Base-by-base conservation (phyloP, 2,329 filamentous ascomycete species). In the Bipolaris oryzae region DNA sequence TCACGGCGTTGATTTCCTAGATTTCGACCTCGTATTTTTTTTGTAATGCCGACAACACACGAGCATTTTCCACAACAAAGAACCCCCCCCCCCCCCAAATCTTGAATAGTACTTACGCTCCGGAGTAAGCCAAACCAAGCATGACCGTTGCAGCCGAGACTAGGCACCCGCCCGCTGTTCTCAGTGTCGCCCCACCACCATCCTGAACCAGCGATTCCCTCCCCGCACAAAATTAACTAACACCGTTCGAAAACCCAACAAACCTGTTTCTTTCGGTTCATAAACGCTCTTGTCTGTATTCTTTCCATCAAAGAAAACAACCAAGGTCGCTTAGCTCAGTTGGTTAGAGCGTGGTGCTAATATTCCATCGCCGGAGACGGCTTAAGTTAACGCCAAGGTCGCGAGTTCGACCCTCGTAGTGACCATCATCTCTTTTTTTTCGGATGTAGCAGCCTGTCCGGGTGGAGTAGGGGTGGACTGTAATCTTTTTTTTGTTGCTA, bases 301-400 rank as follows among this genome's bases (percentile, higher is more conserved):
- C 6, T 35, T 9, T 35, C 11, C 53, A 51, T 55, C 52, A 42
- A 58, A 56, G 51, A 51, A 21, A 55, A n/a, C 39, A 7, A 53
- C 35, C 31, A 56, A 56, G 58, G 58, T 61, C 58, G 58, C 55
- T 61, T 61, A 61, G 55, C 55, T 57, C 55, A 57, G 55, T 57
- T 57, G 55, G 55, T 57, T 57, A 57, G 55, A 57, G 55, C 58
- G 58, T 61, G 58, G 58, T 61, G 58, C 58, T 61, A 61, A 61
- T 61, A 60, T 5, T 11, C 10, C 28, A 11, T 31, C 28, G 3
- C 28, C 7, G 9, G 28, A 13, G 7, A 7, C 3, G 7, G 7
- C 10, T 2, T 31, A 6, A 13, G 28, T 31, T 10, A 13, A 59
- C 57, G 57, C 57, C 57, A 59, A 59, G 57, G 57, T 59, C 57